Base-by-base conservation (phyloP, 257 asterid genomes). In the Nicotiana knightiana region DNA sequence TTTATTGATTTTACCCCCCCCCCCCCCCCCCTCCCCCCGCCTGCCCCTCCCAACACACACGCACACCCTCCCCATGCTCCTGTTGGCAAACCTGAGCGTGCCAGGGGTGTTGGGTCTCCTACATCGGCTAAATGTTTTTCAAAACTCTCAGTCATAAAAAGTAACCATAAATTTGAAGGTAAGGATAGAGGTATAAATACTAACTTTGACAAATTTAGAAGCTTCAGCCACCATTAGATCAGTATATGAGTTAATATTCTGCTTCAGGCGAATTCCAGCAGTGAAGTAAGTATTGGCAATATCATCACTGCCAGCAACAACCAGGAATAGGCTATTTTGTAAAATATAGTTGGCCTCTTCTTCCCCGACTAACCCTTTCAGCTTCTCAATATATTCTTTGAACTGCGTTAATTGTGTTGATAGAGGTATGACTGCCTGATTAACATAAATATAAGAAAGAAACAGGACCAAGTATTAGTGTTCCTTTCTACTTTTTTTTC, bases 241-340 rank as follows among this genome's bases (percentile, higher is more conserved):
- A n/a, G 93, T 82, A 28, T 93, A 95, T 4, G 97, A 76, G 62
- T 89, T 55, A 37, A 92, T 13, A 67, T 91, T 89, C 15, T 91
- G 86, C 21, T 88, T 88, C 4, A 33, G 17, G n/a, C 82, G 76
- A 26, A 82, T 0, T 26, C 93, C 92, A 24, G 88, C 3, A 43
- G 94, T 87, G 86, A 86, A 93, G 83, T 95, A 95, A 64, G 99
- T 95, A 63, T 95, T 95, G 26, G 94, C 97, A 57, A 95, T 88
- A 81, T 95, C 99, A 83, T 92, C 91, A 33, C 90, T 93, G 28
- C 99, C 99, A 18, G 97, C 92, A 13, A 90, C 98, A 39, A 93
- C 86, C 1, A 91, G 6, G 83, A 84, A 61, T 4, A 95, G 1
- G 84, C 88, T 85, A 80, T 90, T 89, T 71, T 67, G 82, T 73